phyloP scores from a whole-genome alignment of 192 early-diverging fungal genomes.

The Gaertneriomyces sp. region DNA sequence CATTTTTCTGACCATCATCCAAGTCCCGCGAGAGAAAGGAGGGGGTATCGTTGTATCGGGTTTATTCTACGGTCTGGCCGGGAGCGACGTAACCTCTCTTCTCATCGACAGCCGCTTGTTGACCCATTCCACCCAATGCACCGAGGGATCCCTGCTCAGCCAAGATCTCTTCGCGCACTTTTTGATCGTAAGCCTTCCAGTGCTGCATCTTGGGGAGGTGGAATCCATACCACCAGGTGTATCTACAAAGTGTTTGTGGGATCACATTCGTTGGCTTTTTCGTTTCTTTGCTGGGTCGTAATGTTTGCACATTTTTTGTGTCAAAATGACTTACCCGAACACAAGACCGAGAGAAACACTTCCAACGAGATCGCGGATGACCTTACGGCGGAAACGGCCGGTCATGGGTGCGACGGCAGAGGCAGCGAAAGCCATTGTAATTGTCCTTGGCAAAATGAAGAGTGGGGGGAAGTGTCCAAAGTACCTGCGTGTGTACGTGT shows the following conservation, averaged over 20 bases:
- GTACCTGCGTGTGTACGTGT: too few species aligned
- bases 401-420: constrained; percentile 52
- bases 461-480: background rate
- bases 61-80: constrained; percentile 22
- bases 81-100: constrained; percentile 8
- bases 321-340: too few species aligned
- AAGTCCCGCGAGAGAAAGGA: too few species aligned
- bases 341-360: constrained; percentile 37
- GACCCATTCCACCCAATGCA: constrained; percentile 1
- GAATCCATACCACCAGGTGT: constrained; percentile 36
- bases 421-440: constrained; percentile 29
- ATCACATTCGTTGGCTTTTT: too few species aligned
- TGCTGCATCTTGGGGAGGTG: constrained; percentile 30
- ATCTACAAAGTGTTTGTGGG: too few species aligned
- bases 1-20: too few species aligned
- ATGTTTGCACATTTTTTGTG: too few species aligned
- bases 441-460: background rate
- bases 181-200: constrained; percentile 26
- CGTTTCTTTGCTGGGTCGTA: too few species aligned
- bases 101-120: constrained; percentile 13
- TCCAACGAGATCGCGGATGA: constrained; percentile 46
- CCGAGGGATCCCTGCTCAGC: constrained; percentile 21
- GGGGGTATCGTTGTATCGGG: background rate
- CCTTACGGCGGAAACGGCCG: constrained; percentile 36
- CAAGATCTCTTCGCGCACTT: constrained; percentile 21